Evolutionary conservation across 495 filamentous ascomycete genomes (phyloP).

Genomic region (Sporormia fimetaria): DNA sequence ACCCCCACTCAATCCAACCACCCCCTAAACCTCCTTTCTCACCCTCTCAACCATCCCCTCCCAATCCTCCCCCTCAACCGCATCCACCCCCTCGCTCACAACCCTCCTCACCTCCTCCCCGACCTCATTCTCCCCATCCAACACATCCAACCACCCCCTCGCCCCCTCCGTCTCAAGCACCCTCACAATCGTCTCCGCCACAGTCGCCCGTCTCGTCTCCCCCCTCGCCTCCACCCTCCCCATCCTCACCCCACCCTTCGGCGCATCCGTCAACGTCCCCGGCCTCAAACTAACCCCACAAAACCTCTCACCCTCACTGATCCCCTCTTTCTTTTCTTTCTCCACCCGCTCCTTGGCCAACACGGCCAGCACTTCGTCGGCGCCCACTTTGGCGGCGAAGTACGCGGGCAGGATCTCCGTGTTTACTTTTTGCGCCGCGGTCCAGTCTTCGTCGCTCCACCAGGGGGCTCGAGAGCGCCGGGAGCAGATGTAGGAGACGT

Average conservation of each 20-base stretch:
- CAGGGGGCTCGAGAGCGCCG: slow-evolving; percentile 50
- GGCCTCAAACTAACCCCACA: slow-evolving; percentile 59
- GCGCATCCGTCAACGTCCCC: slow-evolving; percentile 48
- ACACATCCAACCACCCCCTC: slow-evolving; percentile 50
- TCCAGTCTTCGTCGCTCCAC: slow-evolving; percentile 54
- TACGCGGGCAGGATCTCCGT: slow-evolving; percentile 49
- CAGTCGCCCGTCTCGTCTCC: slow-evolving; percentile 51
- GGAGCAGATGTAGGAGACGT: slow-evolving; percentile 56
- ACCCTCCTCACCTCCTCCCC: slow-evolving; percentile 54
- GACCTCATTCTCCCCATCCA: slow-evolving; percentile 48
- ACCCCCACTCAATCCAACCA: too few relatives aligned
- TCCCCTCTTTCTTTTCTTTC: slow-evolving; percentile 18
- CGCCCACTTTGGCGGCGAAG: slow-evolving; percentile 61
- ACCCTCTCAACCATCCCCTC: slow-evolving; percentile 34
- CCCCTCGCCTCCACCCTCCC: slow-evolving; percentile 51
- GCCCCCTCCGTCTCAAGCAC: slow-evolving; percentile 51
- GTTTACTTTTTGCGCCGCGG: slow-evolving; percentile 40
- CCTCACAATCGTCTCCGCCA: slow-evolving; percentile 55
- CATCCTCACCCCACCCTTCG: slow-evolving; percentile 47
- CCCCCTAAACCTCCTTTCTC: slow-evolving; percentile 20
- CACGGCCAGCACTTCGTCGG: slow-evolving; percentile 60
- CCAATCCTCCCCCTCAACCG: slow-evolving; percentile 54
- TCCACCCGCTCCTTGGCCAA: slow-evolving; percentile 37
- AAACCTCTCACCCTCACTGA: slow-evolving; percentile 36
- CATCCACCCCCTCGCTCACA: slow-evolving; percentile 50